phyloP scores from a whole-genome alignment of 331 rosid species.

The Ulmus americana region DNA sequence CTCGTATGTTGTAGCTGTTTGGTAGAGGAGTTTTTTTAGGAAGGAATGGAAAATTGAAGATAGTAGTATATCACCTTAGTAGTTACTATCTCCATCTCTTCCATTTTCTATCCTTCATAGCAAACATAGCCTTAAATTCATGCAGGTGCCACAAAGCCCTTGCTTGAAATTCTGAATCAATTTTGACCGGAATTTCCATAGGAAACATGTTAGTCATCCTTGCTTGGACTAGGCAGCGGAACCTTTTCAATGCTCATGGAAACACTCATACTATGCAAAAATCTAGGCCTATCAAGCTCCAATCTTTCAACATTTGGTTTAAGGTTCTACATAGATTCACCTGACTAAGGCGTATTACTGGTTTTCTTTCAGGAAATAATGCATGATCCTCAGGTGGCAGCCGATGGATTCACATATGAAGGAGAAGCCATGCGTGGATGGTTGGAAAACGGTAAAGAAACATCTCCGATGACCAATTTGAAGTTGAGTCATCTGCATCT shows the following conservation, averaged over 20 bases:
- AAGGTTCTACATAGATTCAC: neutral
- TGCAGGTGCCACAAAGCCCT: too few relatives aligned
- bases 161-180: too few relatives aligned
- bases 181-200: too few relatives aligned
- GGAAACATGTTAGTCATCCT: too few relatives aligned
- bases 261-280: neutral
- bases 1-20: too few relatives aligned
- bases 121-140: too few relatives aligned
- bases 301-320: neutral
- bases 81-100: too few relatives aligned
- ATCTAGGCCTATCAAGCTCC: neutral
- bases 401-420: slow-evolving; percentile 89
- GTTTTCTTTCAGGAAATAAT: slow-evolving; percentile 74
- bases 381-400: slow-evolving; percentile 88
- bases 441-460: slow-evolving; percentile 65
- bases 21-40: too few relatives aligned
- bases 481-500: slow-evolving; percentile 59
- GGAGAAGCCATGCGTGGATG: slow-evolving; percentile 81
- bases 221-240: neutral
- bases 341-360: slow-evolving; percentile 20
- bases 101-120: too few relatives aligned
- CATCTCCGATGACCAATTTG: slow-evolving; percentile 92
- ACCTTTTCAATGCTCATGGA: neutral
- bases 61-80: too few relatives aligned
- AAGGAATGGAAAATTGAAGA: too few relatives aligned